A percentile compares a stretch with the other conserved stretches of the same genome.
These are phyloP conservation scores for Evernia prunastri DNA, from an alignment of 495 filamentous ascomycete species.

Conservation along the genomic window DNA sequence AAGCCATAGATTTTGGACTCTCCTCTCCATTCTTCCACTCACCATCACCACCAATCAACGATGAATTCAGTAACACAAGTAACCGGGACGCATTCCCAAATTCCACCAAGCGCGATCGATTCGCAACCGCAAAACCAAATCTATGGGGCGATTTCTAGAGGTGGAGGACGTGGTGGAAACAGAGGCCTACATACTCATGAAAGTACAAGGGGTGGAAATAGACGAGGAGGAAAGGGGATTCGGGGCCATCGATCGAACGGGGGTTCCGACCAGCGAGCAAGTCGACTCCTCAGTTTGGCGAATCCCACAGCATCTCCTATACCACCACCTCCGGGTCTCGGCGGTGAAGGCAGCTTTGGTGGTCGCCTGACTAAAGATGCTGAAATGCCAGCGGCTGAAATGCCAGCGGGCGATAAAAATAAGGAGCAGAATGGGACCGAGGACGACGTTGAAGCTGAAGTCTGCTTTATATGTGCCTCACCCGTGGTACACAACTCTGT, in stretches of 20 bases:
- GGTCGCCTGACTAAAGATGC: slow-evolving; percentile 39
- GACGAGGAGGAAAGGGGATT: slow-evolving; percentile 22
- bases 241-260: slow-evolving; percentile 5
- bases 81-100: slow-evolving; percentile 2
- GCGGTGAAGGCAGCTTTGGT: slow-evolving; percentile 36
- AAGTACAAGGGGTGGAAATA: slow-evolving; percentile 21
- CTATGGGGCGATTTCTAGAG: neutral
- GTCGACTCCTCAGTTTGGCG: slow-evolving; percentile 8
- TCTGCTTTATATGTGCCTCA: slow-evolving; percentile 97
- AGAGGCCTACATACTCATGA: slow-evolving; percentile 7
- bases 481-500: slow-evolving; percentile 76
- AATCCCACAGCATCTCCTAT: slow-evolving; percentile 23
- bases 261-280: slow-evolving; percentile 8
- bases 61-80: slow-evolving; percentile 19
- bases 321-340: slow-evolving; percentile 29
- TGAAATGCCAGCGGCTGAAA: slow-evolving; percentile 29
- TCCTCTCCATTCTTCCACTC: neutral
- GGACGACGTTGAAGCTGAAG: slow-evolving; percentile 62
- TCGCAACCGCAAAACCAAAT: neutral
- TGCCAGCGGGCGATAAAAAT: slow-evolving; percentile 23
- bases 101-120: neutral
- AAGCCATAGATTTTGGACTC: neutral
- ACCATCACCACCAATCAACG: neutral
- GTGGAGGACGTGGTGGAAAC: slow-evolving; percentile 9
- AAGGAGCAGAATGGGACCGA: slow-evolving; percentile 30